These are phyloP conservation scores for Lepidium sativum DNA, from an alignment of 345 rosid species.

Conservation along the genomic window DNA sequence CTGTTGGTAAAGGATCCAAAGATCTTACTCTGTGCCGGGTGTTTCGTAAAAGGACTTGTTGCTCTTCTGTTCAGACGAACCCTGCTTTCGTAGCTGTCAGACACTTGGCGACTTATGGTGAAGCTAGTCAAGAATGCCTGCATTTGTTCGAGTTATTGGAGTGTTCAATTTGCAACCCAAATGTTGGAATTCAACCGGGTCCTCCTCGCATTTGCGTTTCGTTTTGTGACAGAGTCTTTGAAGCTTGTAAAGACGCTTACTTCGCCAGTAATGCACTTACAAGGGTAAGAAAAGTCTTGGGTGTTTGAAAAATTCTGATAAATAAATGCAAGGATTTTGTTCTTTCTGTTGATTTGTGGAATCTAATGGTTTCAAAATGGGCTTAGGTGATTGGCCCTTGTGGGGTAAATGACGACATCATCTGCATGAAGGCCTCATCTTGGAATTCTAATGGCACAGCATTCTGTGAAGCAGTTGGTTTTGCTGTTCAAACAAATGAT, in stretches of 20 bases:
- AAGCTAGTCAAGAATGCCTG: constrained; percentile 69
- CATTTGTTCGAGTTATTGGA: constrained; percentile 82
- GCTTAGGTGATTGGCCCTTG: constrained; percentile 44
- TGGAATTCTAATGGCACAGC: constrained; percentile 86
- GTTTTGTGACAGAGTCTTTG: constrained; percentile 64
- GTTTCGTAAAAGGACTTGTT: constrained; percentile 79
- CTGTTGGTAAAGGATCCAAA: constrained; percentile 56
- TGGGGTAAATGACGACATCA: constrained; percentile 51
- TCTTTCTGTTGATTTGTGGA: background rate
- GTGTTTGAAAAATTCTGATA: too few species aligned
- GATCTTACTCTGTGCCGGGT: constrained; percentile 80
- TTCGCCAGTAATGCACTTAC: constrained; percentile 69
- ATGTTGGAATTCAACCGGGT: constrained; percentile 73
- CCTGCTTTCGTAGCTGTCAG: constrained; percentile 72
- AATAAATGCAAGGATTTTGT: background rate
- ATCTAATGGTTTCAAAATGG: background rate
- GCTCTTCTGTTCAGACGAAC: constrained; percentile 73
- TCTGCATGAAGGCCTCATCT: constrained; percentile 75
- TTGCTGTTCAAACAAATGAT: constrained; percentile 40
- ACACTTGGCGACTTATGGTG: constrained; percentile 75
- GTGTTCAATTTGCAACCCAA: constrained; percentile 94
- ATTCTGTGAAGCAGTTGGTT: constrained; percentile 79
- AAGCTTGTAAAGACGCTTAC: constrained; percentile 78
- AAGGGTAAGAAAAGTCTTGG: constrained; percentile 32
- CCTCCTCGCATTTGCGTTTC: constrained; percentile 74